Evolutionary conservation across 2,329 filamentous ascomycete species (phyloP), one percentile per base, ranked within the genome.

Genomic region (Aspergillus ochraceoroseus): DNA sequence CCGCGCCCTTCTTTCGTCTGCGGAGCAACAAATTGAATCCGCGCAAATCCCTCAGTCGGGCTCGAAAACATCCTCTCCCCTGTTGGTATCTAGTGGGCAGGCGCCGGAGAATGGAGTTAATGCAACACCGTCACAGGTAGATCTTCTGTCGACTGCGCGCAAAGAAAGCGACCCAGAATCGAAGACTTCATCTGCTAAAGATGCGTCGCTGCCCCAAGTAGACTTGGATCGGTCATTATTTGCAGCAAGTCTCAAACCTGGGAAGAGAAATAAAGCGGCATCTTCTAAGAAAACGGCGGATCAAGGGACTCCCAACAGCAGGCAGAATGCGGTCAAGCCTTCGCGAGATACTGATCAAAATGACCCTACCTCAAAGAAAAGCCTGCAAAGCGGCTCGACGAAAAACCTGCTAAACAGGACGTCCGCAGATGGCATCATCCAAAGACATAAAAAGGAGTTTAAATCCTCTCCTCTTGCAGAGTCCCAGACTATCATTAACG

Each of bases 391-490:
- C 17, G 33, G 25, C 7, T 19, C 31, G 7, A 13, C 33, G 15
- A 41, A 14, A 20, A 22, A n/a, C 12, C 22, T 25, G n/a, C 22
- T 36, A 7, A 14, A 18, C 14, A 41, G 42, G 36, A 14, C 26
- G 9, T 23, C 38, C 8, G 32, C 27, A 13, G 48, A 54, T 7
- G 30, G 27, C 4, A 36, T 35, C 22, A 18, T 34, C 11, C 50
- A 44, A 31, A 46, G 42, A 13, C 37, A 43, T 7, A 42, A 56
- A 29, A 54, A 47, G 23, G 44, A 29, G 8, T 62, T 62, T 45
- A 59, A 53, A 32, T 60, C 61, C 5, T 64, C 62, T 8, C 61
- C 61, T 14, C 52, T 64, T 18, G 50, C 60, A 6, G 49, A 49
- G 27, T 53, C 55, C 9, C 46, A 56, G 25, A 49, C 49, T 14